Base-by-base conservation (phyloP, 164 flowering plant species). In the Piper longum region DNA sequence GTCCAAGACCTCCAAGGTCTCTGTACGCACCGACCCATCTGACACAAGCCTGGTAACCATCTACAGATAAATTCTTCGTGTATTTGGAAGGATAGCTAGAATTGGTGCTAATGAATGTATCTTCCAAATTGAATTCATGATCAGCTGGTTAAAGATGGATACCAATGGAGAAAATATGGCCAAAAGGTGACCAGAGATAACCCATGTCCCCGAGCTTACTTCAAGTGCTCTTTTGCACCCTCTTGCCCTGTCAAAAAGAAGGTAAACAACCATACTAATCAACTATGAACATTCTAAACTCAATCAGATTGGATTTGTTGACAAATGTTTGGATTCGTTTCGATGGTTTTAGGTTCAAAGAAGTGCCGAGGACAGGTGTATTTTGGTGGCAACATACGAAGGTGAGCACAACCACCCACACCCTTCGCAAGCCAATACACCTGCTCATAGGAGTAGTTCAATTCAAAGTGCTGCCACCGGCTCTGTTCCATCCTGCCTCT, bases 351-450 rank as follows among this genome's bases (percentile, higher is more conserved):
- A 86, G 93, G 95, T 87, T 4, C 96, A 88, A 71, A 79, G 86
- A 73, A 85, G 92, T 43, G 71, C 71, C 1, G 85, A 86, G 41
- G 92, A 88, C 66, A 83, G 74, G 67, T 70, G 82, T 0, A 62
- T 84, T 1, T 56, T 88, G 65, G 85, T 84, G 2, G 90, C 90
- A 59, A 86, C 92, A 0, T 88, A 88, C 45, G 92, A 86, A 70
- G 96, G 96, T 1, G 88, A 80, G 70, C 95, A 87, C 78, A 83
- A 82, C 68, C 95, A 87, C 65, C 77, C 76, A 3, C 69, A 66
- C 41, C 74, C 77, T 1, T 59, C 79, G 58, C 62, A 43, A 41
- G 17, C 62, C 44, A 62, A 2, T 39, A 39, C 42, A 9, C 4
- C 52, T 14, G 36, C 36, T 26, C 36, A 26, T 26, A 26, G 36